phyloP scores from a whole-genome alignment of 148 eudicot genomes.

The Euryodendron excelsum region DNA sequence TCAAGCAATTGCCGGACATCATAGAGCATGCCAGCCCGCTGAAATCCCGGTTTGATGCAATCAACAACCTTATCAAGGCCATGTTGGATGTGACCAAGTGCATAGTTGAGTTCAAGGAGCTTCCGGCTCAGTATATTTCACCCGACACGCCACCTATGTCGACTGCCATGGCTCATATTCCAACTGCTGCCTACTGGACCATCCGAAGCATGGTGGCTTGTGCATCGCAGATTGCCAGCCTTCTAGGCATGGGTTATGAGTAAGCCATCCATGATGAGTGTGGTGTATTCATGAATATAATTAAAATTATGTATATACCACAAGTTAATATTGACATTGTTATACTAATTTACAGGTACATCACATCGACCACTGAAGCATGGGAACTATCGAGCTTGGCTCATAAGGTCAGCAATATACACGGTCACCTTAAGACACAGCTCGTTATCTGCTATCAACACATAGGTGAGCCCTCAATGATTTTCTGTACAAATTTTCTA shows the following conservation, averaged over 20 bases:
- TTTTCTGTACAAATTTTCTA: no score
- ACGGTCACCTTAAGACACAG: conserved; percentile 66
- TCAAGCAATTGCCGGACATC: conserved; percentile 71
- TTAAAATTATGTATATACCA: not conserved
- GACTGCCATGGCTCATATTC: conserved; percentile 58
- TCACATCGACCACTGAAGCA: conserved; percentile 70
- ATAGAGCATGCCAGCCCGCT: conserved; percentile 51
- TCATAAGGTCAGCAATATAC: conserved; percentile 73
- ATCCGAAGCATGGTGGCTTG: conserved; percentile 80
- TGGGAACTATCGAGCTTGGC: conserved; percentile 93
- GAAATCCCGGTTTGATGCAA: conserved; percentile 59
- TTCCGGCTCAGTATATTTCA: conserved; percentile 70
- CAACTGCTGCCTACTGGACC: conserved; percentile 94
- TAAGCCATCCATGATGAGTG: conserved; percentile 32
- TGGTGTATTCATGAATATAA: not conserved
- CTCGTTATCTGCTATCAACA: conserved; percentile 65
- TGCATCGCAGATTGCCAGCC: conserved; percentile 58
- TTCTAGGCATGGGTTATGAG: conserved; percentile 72
- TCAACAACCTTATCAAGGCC: conserved; percentile 53
- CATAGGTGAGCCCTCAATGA: conserved; percentile 44
- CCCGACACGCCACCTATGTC: conserved; percentile 65
- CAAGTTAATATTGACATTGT: not conserved
- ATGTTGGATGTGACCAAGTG: conserved; percentile 64
- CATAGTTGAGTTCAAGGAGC: conserved; percentile 55
- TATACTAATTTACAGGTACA: conserved; percentile 37